Conservation (phyloP, 257 asterid species). For the Solanum rostratum region DNA sequence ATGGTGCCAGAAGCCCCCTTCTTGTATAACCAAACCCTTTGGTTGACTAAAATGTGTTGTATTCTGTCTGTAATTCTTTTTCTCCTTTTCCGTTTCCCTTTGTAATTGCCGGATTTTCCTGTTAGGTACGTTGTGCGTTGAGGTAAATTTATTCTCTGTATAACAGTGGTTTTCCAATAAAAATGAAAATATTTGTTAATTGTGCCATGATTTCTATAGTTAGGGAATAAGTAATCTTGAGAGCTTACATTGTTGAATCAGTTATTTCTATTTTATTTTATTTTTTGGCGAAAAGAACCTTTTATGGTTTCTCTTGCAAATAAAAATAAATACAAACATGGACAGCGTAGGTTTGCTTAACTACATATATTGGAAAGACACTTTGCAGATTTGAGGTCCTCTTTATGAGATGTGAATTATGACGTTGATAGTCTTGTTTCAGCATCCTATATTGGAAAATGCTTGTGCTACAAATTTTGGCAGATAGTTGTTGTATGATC, state of each 20-base stretch:
- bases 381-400: background rate
- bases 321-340: background rate
- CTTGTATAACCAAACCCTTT: conserved; percentile 25
- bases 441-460: background rate
- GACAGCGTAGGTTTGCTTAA: background rate
- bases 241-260: background rate
- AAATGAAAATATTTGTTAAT: background rate
- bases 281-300: too few species aligned
- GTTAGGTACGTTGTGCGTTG: conserved; percentile 21
- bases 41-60: conserved; percentile 12
- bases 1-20: conserved; percentile 40
- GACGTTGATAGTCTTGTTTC: background rate
- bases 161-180: conserved; percentile 15
- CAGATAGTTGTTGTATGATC: background rate
- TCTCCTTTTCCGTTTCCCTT: conserved; percentile 8
- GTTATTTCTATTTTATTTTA: too few species aligned
- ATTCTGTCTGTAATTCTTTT: conserved; percentile 25
- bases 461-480: background rate
- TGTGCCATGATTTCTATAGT: background rate
- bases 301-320: background rate
- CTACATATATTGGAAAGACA: background rate
- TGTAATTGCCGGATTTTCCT: conserved; percentile 7
- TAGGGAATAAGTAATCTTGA: background rate
- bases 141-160: conserved; percentile 18
- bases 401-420: background rate